Percentiles rank a stretch among this genome's conserved stretches.
phyloP scores from a whole-genome alignment of 768 basidiomycete genomes.

The Leucocoprinus sp. region DNA sequence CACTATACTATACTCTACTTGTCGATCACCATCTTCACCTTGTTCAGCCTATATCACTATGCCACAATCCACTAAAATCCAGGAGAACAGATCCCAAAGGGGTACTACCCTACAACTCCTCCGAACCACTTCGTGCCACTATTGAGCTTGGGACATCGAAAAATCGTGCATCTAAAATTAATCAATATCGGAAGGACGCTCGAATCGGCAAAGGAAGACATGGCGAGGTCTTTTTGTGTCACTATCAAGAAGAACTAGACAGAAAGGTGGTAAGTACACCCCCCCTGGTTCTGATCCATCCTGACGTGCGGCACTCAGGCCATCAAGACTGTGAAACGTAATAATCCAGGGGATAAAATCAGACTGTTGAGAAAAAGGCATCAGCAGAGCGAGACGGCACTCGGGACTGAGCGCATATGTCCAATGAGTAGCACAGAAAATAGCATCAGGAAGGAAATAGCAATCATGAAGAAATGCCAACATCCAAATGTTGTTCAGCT shows the following conservation, averaged over 20 bases:
- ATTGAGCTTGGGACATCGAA: slow-evolving; percentile 23
- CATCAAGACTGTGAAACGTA: slow-evolving; percentile 60
- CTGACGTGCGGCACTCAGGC: slow-evolving; percentile 35
- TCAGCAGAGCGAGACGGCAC: slow-evolving; percentile 20
- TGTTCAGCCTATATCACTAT: slow-evolving; percentile 1
- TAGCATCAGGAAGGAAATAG: slow-evolving; percentile 80
- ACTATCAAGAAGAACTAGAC: slow-evolving; percentile 23
- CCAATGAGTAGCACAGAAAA: slow-evolving; percentile 54
- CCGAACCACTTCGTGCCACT: slow-evolving; percentile 38
- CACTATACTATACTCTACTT: slow-evolving; percentile 1
- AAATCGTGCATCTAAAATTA: slow-evolving; percentile 33
- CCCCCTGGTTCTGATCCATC: background rate
- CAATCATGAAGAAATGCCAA: slow-evolving; percentile 83
- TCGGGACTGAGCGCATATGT: slow-evolving; percentile 15
- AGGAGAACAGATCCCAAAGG: slow-evolving; percentile 4
- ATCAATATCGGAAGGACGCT: slow-evolving; percentile 58
- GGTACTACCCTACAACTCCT: slow-evolving; percentile 28
- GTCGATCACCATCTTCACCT: background rate
- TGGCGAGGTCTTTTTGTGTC: slow-evolving; percentile 65
- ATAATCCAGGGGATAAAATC: slow-evolving; percentile 57
- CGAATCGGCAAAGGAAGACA: slow-evolving; percentile 38
- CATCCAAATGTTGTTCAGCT: slow-evolving; percentile 75
- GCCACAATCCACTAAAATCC: slow-evolving; percentile 1
- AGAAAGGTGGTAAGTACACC: slow-evolving; percentile 37
- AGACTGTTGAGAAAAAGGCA: slow-evolving; percentile 40